These are phyloP conservation scores for Geoglossum cookeanum DNA, from an alignment of 2,329 filamentous ascomycete genomes.

Conservation along the genomic window DNA sequence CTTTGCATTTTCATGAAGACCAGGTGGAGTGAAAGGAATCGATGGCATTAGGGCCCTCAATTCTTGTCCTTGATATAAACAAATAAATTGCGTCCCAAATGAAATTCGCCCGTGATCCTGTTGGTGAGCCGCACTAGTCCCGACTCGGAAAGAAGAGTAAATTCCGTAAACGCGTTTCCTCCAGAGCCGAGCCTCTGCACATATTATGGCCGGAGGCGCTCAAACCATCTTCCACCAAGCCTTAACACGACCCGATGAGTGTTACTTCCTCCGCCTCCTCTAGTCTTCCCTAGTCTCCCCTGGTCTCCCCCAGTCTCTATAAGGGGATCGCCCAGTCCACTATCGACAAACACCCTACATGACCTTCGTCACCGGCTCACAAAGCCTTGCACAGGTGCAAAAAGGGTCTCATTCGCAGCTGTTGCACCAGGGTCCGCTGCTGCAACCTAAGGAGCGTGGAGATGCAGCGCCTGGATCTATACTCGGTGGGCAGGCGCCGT, in stretches of 20 bases:
- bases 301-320: background rate
- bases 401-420: background rate
- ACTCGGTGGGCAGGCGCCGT: constrained; percentile 6
- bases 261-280: background rate
- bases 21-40: background rate
- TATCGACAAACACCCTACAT: background rate
- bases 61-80: background rate
- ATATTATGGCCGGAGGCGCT: too few species aligned
- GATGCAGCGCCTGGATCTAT: constrained; percentile 16
- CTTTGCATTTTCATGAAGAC: background rate
- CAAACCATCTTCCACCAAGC: too few species aligned
- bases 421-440: constrained; percentile 1
- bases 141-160: background rate
- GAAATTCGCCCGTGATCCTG: background rate
- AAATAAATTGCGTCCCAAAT: background rate
- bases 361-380: constrained; percentile 1
- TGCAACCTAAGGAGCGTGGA: constrained; percentile 20
- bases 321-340: background rate
- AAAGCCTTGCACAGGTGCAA: background rate
- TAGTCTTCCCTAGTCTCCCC: background rate
- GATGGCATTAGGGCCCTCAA: background rate
- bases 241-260: background rate
- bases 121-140: background rate
- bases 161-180: background rate
- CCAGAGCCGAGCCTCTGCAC: background rate